These are phyloP conservation scores for Exophiala mesophila DNA, from an alignment of 2,329 filamentous ascomycete genomes.

Conservation along the genomic window DNA sequence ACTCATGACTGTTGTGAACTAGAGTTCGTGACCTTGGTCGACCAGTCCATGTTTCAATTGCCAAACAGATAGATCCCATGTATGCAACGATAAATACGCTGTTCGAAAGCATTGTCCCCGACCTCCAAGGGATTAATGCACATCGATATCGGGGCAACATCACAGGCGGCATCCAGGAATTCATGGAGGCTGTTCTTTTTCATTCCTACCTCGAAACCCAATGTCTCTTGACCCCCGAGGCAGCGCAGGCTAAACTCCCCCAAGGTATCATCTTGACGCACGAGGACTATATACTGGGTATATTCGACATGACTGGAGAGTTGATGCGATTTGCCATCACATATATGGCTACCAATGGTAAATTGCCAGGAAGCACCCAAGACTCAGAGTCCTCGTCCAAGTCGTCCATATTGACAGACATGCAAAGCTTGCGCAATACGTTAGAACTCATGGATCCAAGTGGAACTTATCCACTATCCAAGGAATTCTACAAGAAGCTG, in stretches of 20 bases:
- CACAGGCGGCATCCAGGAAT: conserved; percentile 80
- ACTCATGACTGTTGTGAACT: not conserved
- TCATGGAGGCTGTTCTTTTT: conserved; percentile 86
- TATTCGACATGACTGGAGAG: conserved; percentile 93
- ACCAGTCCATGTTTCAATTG: conserved; percentile 61
- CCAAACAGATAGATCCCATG: conserved; percentile 64
- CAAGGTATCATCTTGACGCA: conserved; percentile 61
- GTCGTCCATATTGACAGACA: conserved; percentile 70
- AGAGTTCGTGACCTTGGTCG: conserved; percentile 39
- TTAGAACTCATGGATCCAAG: conserved; percentile 68
- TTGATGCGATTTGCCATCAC: conserved; percentile 96
- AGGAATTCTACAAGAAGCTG: conserved; percentile 72
- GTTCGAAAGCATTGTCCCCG: conserved; percentile 63
- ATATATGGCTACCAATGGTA: conserved; percentile 61
- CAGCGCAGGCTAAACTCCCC: conserved; percentile 46
- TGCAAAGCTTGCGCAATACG: conserved; percentile 69
- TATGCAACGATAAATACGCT: conserved; percentile 66
- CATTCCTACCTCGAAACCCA: conserved; percentile 79
- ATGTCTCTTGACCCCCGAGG: conserved; percentile 63
- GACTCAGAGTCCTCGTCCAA: conserved; percentile 27
- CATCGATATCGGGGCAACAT: conserved; percentile 77
- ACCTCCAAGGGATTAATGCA: conserved; percentile 73
- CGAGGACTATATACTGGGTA: conserved; percentile 81
- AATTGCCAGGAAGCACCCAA: conserved; percentile 18
- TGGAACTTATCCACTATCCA: conserved; percentile 49